Percentiles rank a stretch among this genome's conserved stretches.
Evolutionary conservation across 768 basidiomycete genomes (phyloP).

Genomic region (Mycena galericulata): DNA sequence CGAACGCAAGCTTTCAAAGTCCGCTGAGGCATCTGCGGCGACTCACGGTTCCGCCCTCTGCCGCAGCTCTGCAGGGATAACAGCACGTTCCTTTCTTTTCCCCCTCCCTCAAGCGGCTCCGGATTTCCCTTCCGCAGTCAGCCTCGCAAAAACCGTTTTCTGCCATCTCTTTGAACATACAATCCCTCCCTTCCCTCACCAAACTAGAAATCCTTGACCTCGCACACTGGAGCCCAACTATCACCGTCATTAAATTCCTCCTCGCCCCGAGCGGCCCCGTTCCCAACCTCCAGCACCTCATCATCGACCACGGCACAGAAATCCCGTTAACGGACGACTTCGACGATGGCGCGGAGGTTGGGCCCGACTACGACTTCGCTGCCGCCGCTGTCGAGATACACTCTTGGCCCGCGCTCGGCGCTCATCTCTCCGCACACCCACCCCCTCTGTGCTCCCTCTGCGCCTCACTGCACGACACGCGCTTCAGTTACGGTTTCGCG

Average conservation of each 20-base stretch:
- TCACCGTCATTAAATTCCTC: background rate
- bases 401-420: slow-evolving; percentile 22
- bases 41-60: too few species aligned
- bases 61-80: too few species aligned
- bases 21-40: too few species aligned
- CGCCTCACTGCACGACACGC: slow-evolving; percentile 11
- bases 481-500: background rate
- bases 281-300: slow-evolving; percentile 21
- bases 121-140: slow-evolving; percentile 18
- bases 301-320: slow-evolving; percentile 20
- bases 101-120: too few species aligned
- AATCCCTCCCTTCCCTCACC: slow-evolving; percentile 5
- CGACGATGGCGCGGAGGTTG: background rate
- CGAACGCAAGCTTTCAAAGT: too few species aligned
- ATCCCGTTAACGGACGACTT: background rate
- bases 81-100: too few species aligned
- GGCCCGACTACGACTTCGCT: background rate
- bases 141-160: background rate
- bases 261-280: background rate
- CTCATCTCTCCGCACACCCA: background rate
- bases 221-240: slow-evolving; percentile 7
- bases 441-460: slow-evolving; percentile 8
- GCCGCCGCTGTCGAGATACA: background rate
- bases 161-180: background rate
- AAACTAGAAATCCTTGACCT: slow-evolving; percentile 20